Evolutionary conservation across 1,284 basidiomycete genomes (phyloP), one percentile per base, ranked within the genome.

Genomic region (Vanrija sp.): DNA sequence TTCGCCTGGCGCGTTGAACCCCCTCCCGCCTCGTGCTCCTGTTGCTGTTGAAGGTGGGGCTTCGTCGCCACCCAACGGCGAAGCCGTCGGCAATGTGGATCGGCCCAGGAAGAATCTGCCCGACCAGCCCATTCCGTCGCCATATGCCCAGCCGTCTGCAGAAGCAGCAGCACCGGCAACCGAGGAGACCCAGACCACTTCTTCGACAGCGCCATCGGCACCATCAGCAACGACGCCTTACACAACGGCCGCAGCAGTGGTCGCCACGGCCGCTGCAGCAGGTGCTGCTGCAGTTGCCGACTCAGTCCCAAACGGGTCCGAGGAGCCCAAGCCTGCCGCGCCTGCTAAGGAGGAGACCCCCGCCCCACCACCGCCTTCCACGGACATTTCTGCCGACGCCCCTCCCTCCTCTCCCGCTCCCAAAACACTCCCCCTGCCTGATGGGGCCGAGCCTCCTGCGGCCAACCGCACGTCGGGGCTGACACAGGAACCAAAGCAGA

Each of bases 1-100:
- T 1, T 97, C 93, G 2, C 86, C 92, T 1, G 89, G 95, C 71
- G 94, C 95, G 4, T 86, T 98, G 81, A 99, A 99, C 73, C 96
- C 95, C 38, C 81, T 99, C 38, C 91, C 92, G 0, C 88, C 91
- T 55, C 84, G 89, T 57, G 86, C 90, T 0, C 80, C 71, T 2
- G 55, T 78, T 48, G 55, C 57, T 5, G 38, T 74, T 28, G 66
- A 67, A 15, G 61, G 59, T 12, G 44, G 54, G 15, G 26, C 34
- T 14, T 34, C 34, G 34, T 34, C 42, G 14, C 46, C 56, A 14
- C 40, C 50, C 4, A 52, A 48, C 14, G 40, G 40, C 15, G 40
- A 42, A 47, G 51, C 19, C 52, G 53, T 15, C 47, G 43, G 10
- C 49, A 39, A 18, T 38, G 40, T 18, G 28, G 66, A 71, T 12